Conservation (phyloP, 345 rosid genomes). For the Arabis alpina region DNA sequence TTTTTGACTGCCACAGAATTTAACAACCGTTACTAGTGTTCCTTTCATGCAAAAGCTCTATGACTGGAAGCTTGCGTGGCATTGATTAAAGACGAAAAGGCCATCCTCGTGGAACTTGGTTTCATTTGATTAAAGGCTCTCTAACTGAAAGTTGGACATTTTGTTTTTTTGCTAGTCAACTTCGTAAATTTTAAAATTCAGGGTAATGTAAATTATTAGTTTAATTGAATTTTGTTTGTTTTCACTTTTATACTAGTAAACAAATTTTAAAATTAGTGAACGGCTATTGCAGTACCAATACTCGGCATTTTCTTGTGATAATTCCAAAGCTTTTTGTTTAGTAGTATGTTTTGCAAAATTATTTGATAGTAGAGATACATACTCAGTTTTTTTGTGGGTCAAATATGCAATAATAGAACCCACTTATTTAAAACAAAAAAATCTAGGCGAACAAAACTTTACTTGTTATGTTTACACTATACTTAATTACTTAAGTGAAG, state of each 20-base stretch:
- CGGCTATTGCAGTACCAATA: not conserved
- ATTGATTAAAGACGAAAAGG: conserved; percentile 6
- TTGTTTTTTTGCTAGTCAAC: conserved; percentile 6
- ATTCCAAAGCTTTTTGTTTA: not conserved
- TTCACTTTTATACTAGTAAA: not conserved
- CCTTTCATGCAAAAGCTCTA: conserved; percentile 10
- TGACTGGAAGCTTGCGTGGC: conserved; percentile 21
- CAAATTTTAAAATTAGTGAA: not conserved
- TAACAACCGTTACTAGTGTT: conserved; percentile 30
- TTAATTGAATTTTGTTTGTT: not conserved
- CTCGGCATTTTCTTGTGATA: not conserved
- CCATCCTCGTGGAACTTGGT: not conserved
- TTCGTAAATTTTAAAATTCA: not conserved
- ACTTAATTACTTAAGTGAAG: conserved; percentile 3
- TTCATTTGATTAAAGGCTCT: not conserved
- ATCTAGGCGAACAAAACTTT: not conserved
- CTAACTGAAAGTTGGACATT: not conserved
- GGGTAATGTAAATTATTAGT: not conserved
- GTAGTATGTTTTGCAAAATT: not conserved
- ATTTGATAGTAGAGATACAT: not conserved
- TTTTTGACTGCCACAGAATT: conserved; percentile 1
- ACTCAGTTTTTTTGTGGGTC: not conserved
- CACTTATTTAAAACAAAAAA: no score
- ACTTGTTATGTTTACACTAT: not conserved
- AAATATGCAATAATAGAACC: no score